These are phyloP conservation scores for Cladosporium sp. DNA, from an alignment of 2,329 filamentous ascomycete species.

Conservation along the genomic window DNA sequence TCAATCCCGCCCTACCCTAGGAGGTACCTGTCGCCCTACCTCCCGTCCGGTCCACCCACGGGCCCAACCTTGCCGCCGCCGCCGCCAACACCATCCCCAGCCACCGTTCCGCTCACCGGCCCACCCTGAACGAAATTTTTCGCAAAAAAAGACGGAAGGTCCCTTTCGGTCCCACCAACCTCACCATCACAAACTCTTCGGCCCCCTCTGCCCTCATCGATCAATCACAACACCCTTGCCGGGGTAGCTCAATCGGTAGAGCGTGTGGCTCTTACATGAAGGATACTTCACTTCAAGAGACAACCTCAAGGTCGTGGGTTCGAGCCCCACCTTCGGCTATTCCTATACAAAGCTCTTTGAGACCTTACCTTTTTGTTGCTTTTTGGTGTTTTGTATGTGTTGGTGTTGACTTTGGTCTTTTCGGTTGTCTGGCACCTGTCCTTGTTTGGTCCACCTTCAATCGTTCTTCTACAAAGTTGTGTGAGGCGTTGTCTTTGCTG, in stretches of 20 bases:
- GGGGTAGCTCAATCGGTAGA: conserved; percentile 51
- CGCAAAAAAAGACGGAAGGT: not conserved
- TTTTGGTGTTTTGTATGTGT: not conserved
- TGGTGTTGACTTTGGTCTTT: not conserved
- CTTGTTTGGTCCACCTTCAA: too few species aligned
- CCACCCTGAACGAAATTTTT: not conserved
- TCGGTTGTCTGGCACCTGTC: not conserved
- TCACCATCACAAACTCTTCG: not conserved
- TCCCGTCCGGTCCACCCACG: too few species aligned
- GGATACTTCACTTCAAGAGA: conserved; percentile 1
- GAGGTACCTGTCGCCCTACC: too few species aligned
- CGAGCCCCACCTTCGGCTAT: conserved; percentile 25
- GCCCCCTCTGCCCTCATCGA: not conserved
- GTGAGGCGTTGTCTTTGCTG: too few species aligned
- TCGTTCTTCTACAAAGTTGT: too few species aligned
- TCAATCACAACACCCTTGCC: conserved; percentile 23
- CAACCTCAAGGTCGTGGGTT: conserved; percentile 26
- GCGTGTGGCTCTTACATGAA: conserved; percentile 51
- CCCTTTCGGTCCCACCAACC: not conserved
- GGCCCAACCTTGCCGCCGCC: not conserved
- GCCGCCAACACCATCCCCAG: not conserved
- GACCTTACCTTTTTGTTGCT: conserved; percentile 2
- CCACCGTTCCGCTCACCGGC: not conserved
- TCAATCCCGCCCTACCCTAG: too few species aligned
- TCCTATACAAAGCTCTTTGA: conserved; percentile 16